Evolutionary conservation across 1,284 basidiomycete species (phyloP).

Genomic region (Gomphus bonarii): DNA sequence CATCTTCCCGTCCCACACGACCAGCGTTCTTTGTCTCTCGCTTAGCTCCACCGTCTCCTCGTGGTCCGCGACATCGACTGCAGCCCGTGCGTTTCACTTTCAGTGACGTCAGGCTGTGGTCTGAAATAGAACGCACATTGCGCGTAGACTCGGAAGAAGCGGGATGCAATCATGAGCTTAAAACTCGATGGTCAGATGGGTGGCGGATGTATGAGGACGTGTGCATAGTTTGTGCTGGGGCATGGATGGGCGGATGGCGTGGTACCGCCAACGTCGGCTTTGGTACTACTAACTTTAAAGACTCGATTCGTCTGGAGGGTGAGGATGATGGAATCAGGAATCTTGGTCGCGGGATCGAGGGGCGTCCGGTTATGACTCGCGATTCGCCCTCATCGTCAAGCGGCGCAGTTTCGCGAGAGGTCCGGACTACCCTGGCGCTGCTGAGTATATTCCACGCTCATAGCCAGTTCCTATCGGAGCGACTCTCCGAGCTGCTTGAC

Average conservation of each 20-base stretch:
- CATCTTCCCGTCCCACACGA: constrained; percentile 44
- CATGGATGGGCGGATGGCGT: constrained; percentile 64
- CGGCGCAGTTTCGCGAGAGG: neutral
- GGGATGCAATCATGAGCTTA: neutral
- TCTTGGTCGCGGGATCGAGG: constrained; percentile 63
- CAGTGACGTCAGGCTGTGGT: constrained; percentile 74
- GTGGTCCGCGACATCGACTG: constrained; percentile 40
- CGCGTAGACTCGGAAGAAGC: constrained; percentile 33
- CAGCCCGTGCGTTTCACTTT: constrained; percentile 62
- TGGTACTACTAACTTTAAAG: constrained; percentile 22
- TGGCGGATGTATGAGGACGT: constrained; percentile 77
- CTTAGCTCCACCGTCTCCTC: constrained; percentile 24
- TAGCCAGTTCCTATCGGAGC: constrained; percentile 39
- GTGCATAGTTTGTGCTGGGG: constrained; percentile 64
- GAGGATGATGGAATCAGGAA: constrained; percentile 50
- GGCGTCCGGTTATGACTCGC: constrained; percentile 27
- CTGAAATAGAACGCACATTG: constrained; percentile 57
- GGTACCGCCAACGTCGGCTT: neutral
- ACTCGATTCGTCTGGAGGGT: constrained; percentile 45
- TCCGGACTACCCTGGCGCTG: constrained; percentile 54
- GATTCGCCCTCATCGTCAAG: neutral
- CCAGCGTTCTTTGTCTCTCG: constrained; percentile 56
- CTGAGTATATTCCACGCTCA: constrained; percentile 67
- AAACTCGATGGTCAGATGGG: constrained; percentile 48
- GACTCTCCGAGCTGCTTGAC: constrained; percentile 41